Percentiles rank a stretch among this genome's conserved stretches.
These are phyloP conservation scores for Elongisporangium senticosum DNA, from an alignment of 352 stramenopile species.

Conservation along the genomic window DNA sequence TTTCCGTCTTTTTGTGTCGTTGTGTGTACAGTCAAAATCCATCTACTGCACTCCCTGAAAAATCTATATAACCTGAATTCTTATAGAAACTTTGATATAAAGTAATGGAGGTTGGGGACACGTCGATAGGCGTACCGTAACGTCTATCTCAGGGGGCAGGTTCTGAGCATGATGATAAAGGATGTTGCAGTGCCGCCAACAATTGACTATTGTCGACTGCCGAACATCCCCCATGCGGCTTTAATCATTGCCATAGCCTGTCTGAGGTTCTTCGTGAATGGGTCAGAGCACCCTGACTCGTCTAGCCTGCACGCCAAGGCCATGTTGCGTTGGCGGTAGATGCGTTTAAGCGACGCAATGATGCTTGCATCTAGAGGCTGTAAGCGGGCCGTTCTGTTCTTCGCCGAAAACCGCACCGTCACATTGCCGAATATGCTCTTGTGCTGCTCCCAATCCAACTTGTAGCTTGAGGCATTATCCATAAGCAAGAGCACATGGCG, in stretches of 20 bases:
- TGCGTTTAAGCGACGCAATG: neutral
- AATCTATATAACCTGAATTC: too few species aligned
- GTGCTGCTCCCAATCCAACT: neutral
- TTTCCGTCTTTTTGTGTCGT: too few species aligned
- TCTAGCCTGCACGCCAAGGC: neutral
- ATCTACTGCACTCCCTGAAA: too few species aligned
- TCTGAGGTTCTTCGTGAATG: neutral
- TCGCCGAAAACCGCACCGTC: neutral
- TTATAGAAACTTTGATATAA: too few species aligned
- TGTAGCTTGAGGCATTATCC: neutral
- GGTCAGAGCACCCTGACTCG: neutral
- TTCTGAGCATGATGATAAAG: too few species aligned
- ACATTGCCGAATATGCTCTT: neutral
- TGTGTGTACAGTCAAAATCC: too few species aligned
- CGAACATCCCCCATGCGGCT: neutral
- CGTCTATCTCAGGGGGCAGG: too few species aligned
- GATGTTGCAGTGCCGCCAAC: neutral
- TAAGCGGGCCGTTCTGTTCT: constrained; percentile 9
- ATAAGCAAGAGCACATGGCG: neutral
- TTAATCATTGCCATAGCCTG: neutral
- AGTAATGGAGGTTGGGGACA: too few species aligned
- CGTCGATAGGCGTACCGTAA: too few species aligned
- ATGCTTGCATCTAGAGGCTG: constrained; percentile 1
- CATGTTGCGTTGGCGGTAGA: neutral
- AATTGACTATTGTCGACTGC: neutral